Evolutionary conservation across 2,329 filamentous ascomycete species (phyloP).

Genomic region (Drechslerella stenobrocha): DNA sequence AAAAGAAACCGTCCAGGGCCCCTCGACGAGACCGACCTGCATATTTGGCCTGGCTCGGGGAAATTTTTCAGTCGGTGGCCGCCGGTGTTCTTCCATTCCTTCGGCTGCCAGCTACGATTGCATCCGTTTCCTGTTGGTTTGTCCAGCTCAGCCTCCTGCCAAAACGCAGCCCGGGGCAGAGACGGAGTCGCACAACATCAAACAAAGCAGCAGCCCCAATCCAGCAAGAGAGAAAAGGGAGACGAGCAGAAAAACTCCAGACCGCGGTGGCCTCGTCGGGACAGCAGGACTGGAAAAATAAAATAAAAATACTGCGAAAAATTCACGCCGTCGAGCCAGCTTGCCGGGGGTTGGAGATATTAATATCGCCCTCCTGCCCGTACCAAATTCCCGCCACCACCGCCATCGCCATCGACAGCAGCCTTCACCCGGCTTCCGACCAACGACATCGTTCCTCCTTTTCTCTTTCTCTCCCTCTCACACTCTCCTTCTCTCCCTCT

Average conservation of each 20-base stretch:
- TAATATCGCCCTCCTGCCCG: conserved; percentile 8
- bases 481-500: conserved; percentile 19
- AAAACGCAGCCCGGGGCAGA: conserved; percentile 45
- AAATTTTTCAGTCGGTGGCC: conserved; percentile 21
- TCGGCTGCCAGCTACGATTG: conserved; percentile 5
- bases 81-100: background rate
- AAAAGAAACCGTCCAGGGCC: background rate
- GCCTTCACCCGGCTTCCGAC: background rate
- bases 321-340: background rate
- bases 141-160: conserved; percentile 46
- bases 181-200: conserved; percentile 23
- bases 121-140: background rate
- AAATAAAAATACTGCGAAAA: too few species aligned
- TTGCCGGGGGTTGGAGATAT: too few species aligned
- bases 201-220: conserved; percentile 12
- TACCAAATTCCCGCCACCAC: conserved; percentile 46
- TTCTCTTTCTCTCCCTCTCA: conserved; percentile 33
- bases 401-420: conserved; percentile 29
- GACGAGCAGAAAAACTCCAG: background rate
- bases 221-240: conserved; percentile 12
- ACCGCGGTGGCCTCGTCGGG: too few species aligned
- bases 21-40: conserved; percentile 7
- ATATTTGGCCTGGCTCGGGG: conserved; percentile 3
- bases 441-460: conserved; percentile 12
- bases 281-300: too few species aligned